Conservation (phyloP, 164 flowering plant species). For the Chimonanthus praecox region DNA sequence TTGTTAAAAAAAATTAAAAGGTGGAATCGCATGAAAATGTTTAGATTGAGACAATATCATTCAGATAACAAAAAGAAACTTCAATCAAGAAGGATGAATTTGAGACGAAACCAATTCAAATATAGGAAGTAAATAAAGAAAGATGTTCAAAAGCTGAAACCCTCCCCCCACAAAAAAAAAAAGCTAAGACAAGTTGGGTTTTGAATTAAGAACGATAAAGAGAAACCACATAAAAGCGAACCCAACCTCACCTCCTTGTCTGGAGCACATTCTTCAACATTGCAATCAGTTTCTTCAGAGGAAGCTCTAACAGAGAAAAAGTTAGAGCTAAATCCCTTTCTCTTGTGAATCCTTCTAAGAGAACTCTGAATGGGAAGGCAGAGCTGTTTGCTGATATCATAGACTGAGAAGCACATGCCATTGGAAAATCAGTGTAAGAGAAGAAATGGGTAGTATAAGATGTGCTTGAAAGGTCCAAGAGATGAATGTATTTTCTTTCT, state of each 20-base stretch:
- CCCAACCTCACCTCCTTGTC: constrained; percentile 72
- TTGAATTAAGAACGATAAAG: too few species aligned
- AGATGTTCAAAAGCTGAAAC: too few species aligned
- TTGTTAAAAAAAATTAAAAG: too few species aligned
- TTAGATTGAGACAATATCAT: too few species aligned
- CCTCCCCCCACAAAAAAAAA: too few species aligned
- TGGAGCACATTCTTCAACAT: constrained; percentile 91
- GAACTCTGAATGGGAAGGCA: constrained; percentile 22
- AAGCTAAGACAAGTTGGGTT: too few species aligned
- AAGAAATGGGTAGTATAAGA: background rate
- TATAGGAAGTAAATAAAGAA: too few species aligned
- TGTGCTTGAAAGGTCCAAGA: background rate
- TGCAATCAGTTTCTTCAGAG: constrained; percentile 61
- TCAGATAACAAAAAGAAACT: too few species aligned
- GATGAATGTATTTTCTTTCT: background rate
- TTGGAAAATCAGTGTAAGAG: constrained; percentile 5
- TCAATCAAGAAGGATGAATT: too few species aligned
- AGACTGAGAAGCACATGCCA: constrained; percentile 46
- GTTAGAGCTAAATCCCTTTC: constrained; percentile 5
- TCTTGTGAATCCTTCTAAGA: constrained; percentile 11
- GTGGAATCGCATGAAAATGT: too few species aligned
- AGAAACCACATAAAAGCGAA: background rate
- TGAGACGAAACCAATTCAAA: too few species aligned
- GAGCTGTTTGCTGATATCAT: constrained; percentile 37
- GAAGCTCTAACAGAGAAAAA: constrained; percentile 46